Evolutionary conservation across 2,329 filamentous ascomycete species (phyloP).

Genomic region (Periconia sp.): DNA sequence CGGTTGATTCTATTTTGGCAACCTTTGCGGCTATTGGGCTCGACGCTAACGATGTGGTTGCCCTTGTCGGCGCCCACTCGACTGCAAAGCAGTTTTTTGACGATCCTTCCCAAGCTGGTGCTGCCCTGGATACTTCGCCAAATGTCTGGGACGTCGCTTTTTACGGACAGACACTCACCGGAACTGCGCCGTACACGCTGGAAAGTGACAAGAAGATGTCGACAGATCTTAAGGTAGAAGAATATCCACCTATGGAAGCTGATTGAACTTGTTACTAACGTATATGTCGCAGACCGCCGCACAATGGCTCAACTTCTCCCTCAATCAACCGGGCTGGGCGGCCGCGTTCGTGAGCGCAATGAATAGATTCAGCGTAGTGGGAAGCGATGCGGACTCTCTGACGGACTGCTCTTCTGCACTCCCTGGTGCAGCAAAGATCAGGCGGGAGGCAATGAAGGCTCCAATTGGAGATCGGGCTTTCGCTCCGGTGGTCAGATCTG

Average conservation of each 20-base stretch:
- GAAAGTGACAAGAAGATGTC: slow-evolving; percentile 27
- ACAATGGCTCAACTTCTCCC: slow-evolving; percentile 24
- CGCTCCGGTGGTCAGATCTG: too few relatives aligned
- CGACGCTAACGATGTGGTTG: slow-evolving; percentile 35
- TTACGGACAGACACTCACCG: slow-evolving; percentile 34
- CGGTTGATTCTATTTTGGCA: slow-evolving; percentile 20
- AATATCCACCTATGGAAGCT: too few relatives aligned
- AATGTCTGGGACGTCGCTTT: slow-evolving; percentile 34
- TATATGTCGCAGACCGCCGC: slow-evolving; percentile 15
- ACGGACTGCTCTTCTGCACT: slow-evolving; percentile 29
- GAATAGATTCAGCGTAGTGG: slow-evolving; percentile 27
- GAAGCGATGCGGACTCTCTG: slow-evolving; percentile 25
- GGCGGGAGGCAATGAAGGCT: slow-evolving; percentile 4
- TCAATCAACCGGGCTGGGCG: slow-evolving; percentile 21
- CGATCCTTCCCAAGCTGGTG: slow-evolving; percentile 27
- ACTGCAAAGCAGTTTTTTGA: slow-evolving; percentile 33
- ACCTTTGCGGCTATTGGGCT: slow-evolving; percentile 38
- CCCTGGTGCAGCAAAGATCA: slow-evolving; percentile 12
- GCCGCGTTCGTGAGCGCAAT: slow-evolving; percentile 27
- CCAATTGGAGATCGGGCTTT: slow-evolving; percentile 1
- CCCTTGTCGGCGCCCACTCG: slow-evolving; percentile 40
- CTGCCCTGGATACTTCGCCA: slow-evolving; percentile 36
- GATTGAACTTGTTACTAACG: slow-evolving; percentile 1
- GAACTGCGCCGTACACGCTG: slow-evolving; percentile 31
- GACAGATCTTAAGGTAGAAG: slow-evolving; percentile 24